phyloP scores from a whole-genome alignment of 1,139 yeast species.

The Zhuliangozyma parablackwelliae region DNA sequence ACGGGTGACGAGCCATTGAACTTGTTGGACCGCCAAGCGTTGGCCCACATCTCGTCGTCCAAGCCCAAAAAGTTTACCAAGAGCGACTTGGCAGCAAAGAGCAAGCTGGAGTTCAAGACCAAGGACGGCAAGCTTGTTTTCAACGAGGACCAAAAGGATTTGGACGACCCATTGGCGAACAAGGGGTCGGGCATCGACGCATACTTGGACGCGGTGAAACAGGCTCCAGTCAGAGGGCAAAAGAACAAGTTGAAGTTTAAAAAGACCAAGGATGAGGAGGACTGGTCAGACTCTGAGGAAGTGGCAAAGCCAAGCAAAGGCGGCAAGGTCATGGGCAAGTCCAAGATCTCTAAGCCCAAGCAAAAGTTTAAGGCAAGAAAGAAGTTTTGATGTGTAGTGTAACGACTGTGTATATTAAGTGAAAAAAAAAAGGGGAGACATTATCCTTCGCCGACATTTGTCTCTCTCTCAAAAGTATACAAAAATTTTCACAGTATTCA shows the following conservation, averaged over 20 bases:
- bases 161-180: conserved; percentile 50
- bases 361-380: conserved; percentile 55
- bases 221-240: conserved; percentile 92
- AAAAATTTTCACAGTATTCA: too few relatives aligned
- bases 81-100: conserved; percentile 40
- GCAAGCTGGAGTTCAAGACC: conserved; percentile 46
- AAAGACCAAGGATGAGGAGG: conserved; percentile 51
- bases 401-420: too few relatives aligned
- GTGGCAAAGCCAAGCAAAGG: conserved; percentile 9
- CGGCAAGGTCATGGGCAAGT: conserved; percentile 10
- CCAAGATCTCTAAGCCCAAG: conserved; percentile 36
- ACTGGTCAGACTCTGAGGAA: conserved; percentile 50
- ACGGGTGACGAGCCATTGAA: conserved; percentile 81
- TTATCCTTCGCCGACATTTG: too few relatives aligned
- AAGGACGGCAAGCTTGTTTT: conserved; percentile 53
- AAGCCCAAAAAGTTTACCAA: conserved; percentile 59
- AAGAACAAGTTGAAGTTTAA: conserved; percentile 84
- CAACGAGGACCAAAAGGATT: conserved; percentile 30
- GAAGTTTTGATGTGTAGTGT: conserved; percentile 30
- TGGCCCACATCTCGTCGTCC: conserved; percentile 84
- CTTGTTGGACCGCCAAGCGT: conserved; percentile 76
- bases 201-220: conserved; percentile 86
- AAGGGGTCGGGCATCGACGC: conserved; percentile 71
- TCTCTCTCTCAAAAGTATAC: too few relatives aligned
- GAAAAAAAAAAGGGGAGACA: too few relatives aligned